A percentile compares a stretch with the other conserved stretches of the same genome.
phyloP scores from a whole-genome alignment of 192 early-diverging fungal species.

The Umbelopsis sp. region DNA sequence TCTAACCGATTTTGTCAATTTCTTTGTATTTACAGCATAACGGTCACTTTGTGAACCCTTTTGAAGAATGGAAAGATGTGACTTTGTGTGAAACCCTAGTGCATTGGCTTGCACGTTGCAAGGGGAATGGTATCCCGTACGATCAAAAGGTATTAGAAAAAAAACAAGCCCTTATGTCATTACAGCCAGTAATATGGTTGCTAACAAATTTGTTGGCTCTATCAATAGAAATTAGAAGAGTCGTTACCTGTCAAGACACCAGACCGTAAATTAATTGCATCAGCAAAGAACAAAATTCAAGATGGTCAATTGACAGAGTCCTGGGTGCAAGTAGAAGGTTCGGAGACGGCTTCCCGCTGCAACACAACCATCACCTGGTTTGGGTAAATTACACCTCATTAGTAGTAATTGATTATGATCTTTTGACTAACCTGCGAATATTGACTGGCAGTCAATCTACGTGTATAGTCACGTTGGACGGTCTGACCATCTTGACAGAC shows the following conservation, averaged over 20 bases:
- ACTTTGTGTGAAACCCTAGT: constrained; percentile 29
- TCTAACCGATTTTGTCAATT: constrained; percentile 20
- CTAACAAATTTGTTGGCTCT: background rate
- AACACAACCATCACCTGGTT: constrained; percentile 39
- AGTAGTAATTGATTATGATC: background rate
- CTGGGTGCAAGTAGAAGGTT: constrained; percentile 18
- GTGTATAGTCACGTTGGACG: constrained; percentile 58
- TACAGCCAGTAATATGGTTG: background rate
- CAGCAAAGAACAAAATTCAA: background rate
- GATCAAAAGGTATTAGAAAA: constrained; percentile 8
- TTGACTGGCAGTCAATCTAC: constrained; percentile 48
- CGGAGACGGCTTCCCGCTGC: constrained; percentile 1
- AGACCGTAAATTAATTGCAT: constrained; percentile 3
- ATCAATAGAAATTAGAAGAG: constrained; percentile 24
- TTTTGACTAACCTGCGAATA: background rate
- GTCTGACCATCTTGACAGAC: constrained; percentile 55
- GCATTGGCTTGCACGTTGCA: constrained; percentile 26
- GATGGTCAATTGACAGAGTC: constrained; percentile 10
- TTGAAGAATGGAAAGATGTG: constrained; percentile 54
- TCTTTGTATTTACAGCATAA: constrained; percentile 20
- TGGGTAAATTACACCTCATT: constrained; percentile 24
- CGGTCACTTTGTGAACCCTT: constrained; percentile 63
- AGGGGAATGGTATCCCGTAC: constrained; percentile 34
- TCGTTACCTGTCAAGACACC: constrained; percentile 28
- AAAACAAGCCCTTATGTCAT: background rate